Evolutionary conservation across 495 filamentous ascomycete genomes (phyloP), one percentile per base, ranked within the genome.

Genomic region (Tuber borchii): DNA sequence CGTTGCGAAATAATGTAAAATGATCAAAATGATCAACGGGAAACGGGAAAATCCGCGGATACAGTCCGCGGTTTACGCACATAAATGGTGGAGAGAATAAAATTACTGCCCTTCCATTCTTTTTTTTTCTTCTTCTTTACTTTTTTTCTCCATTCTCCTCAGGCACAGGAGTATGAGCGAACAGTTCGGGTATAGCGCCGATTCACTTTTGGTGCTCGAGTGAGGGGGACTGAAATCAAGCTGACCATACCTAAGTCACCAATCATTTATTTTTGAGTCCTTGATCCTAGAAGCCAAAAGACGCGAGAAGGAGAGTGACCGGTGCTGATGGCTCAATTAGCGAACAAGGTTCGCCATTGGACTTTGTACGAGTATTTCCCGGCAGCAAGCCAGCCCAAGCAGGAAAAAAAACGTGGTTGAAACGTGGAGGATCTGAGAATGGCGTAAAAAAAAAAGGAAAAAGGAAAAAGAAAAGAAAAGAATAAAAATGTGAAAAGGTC

Each of bases 401-500:
- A 31, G 56, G 26, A 65, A 65, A 65, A 40, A 61, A 65, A 65
- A 65, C 56, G 56, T 65, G 56, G 56, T 31, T 31, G 56, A 65
- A 65, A 65, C 56, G 56, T 65, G 56, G 56, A 65, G 26, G 56
- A 65, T 65, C 56, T 65, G 56, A 65, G 31, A 65, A 65, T 65
- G 56, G 56, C 56, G 56, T 34, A 65, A 16, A 31, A 34, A 34
- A 65, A 34, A 65, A 34, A n/a, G 34, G 12, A 61, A 61, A 26
- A 56, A 56, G 48, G n/a, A 34, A 65, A 65, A 34, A 65, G 26
- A 2, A 65, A 65, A 19, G n/a, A 61, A 61, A 61, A 61, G 2
- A 65, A 34, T 19, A 65, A 65, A 65, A 65, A 31, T 65, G 4
- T 17, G 56, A 65, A 26, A 34, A 34, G 16, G 56, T 34, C 16